Evolutionary conservation across 1,139 yeast species (phyloP), one percentile per base, ranked within the genome.

Genomic region (Suhomyces guaymorum): DNA sequence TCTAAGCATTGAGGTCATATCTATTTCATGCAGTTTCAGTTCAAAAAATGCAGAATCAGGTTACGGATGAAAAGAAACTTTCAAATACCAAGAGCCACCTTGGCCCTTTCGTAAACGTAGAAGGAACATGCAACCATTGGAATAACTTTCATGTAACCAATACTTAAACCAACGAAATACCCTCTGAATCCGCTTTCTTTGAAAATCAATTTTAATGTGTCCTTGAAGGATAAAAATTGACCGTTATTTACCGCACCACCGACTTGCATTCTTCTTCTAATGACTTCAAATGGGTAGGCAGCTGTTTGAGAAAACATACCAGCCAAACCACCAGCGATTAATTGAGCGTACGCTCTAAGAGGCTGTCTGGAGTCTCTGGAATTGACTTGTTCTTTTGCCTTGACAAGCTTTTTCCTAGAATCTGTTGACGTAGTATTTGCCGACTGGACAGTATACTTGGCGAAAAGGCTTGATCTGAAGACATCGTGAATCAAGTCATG

Each of bases 91-190:
- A 88, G 63, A 30, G 70, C 55, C 46, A 69, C 64, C 63, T 92
- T 92, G 62, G 82, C 73, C 43, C 97, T 73, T 62, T 92, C 98
- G 61, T 92, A 92, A 21, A 90, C 96, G 57, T 80, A 90, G 60
- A 90, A 92, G 11, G 96, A 84, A 59, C 97, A 90, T 32, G 97
- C 96, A 53, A 82, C 92, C 98, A 92, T 92, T 12, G 99, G 99
- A 14, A 86, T 80, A 28, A 92, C 96, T 61, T 92, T 92, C 52
- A 92, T 76, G 58, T 89, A 92, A 1, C 99, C 98, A 48, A 94
- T 92, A 47, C 94, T 82, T 52, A 92, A 72, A 3, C 99, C 99
- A 10, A 92, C 94, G 55, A 86, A 92, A 55, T 84, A 88, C 4
- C 98, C 98, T 48, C 78, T 69, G 46, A 86, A 47, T 0, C 99